A percentile compares a stretch with the other conserved stretches of the same genome.
These are phyloP conservation scores for Globisporangium nodosum DNA, from an alignment of 352 stramenopile species.

Conservation along the genomic window DNA sequence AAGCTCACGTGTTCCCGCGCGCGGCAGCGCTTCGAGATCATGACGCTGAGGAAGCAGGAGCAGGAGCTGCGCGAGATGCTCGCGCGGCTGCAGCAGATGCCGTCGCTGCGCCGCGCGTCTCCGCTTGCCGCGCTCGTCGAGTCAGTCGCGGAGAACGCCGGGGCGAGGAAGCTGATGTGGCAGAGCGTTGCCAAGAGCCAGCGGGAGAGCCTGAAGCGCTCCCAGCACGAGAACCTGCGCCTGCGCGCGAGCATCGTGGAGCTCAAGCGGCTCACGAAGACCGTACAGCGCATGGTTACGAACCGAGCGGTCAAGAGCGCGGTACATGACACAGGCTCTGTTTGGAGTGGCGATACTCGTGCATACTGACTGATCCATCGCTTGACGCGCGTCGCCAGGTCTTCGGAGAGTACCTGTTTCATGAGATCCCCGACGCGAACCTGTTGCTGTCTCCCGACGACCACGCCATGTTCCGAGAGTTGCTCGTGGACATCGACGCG, in stretches of 20 bases:
- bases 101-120: background rate
- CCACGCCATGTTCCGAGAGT: background rate
- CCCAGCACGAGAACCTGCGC: background rate
- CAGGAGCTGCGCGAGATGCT: conserved; percentile 1
- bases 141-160: background rate
- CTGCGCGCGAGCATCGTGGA: background rate
- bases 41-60: background rate
- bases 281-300: background rate
- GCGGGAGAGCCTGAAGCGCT: background rate
- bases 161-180: background rate
- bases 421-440: background rate
- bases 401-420: background rate
- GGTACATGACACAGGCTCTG: background rate
- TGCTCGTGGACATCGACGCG: background rate
- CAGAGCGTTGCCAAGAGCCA: background rate
- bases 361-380: background rate
- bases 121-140: background rate
- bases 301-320: background rate
- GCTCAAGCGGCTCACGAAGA: conserved; percentile 2
- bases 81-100: background rate
- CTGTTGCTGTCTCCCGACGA: background rate
- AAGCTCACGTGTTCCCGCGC: background rate
- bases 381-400: background rate
- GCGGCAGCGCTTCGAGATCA: background rate
- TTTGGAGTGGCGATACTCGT: background rate